Conservation (phyloP, 805 yeast species). For the Candida gorgasii region DNA sequence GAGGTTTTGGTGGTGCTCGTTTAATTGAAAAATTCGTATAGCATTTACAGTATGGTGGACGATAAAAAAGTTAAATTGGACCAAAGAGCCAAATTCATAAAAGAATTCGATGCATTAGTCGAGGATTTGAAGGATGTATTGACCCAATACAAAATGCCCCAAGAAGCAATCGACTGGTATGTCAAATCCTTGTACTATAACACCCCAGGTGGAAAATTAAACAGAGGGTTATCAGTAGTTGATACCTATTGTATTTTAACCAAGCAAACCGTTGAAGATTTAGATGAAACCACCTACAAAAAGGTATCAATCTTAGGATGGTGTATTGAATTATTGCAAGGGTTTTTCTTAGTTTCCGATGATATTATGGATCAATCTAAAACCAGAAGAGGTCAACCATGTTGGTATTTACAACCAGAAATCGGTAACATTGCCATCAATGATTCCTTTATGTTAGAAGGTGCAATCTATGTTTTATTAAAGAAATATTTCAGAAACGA, state of each 20-base stretch:
- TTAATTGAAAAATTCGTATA: neutral
- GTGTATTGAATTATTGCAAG: constrained; percentile 93
- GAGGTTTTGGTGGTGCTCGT: too few relatives aligned
- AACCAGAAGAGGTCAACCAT: constrained; percentile 98
- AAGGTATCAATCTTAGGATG: constrained; percentile 90
- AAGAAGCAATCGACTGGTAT: constrained; percentile 86
- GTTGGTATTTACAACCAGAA: constrained; percentile 84
- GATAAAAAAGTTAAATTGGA: constrained; percentile 20
- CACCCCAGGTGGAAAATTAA: constrained; percentile 94
- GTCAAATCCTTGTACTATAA: constrained; percentile 73
- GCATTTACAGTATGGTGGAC: neutral
- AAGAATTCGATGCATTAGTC: constrained; percentile 75
- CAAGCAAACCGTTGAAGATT: constrained; percentile 55
- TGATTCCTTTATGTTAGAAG: constrained; percentile 96
- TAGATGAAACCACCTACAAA: constrained; percentile 69
- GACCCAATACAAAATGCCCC: constrained; percentile 73
- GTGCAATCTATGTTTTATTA: constrained; percentile 84
- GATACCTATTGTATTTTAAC: constrained; percentile 87
- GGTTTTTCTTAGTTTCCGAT: constrained; percentile 95
- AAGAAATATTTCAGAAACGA: constrained; percentile 87
- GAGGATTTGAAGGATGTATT: constrained; percentile 68
- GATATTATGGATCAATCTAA: constrained; percentile 97
- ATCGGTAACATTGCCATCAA: constrained; percentile 95
- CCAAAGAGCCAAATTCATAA: constrained; percentile 58
- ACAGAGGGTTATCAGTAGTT: constrained; percentile 93